Evolutionary conservation across 768 basidiomycete genomes (phyloP).

Genomic region (Trichaptum fuscoviolaceum): DNA sequence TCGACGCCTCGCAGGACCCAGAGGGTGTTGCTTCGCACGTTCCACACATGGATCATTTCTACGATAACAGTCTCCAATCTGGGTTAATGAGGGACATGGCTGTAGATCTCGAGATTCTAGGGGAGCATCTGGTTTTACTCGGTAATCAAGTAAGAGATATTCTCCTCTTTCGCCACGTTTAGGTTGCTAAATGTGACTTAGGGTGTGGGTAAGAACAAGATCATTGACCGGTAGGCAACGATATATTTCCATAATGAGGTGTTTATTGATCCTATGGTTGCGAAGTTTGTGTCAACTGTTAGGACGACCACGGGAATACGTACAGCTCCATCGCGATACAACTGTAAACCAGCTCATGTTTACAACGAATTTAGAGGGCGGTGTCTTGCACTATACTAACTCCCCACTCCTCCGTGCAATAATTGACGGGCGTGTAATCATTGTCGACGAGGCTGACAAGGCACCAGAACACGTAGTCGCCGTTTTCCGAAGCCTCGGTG

Average conservation of each 20-base stretch:
- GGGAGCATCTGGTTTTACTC: slow-evolving; percentile 59
- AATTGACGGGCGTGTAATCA: slow-evolving; percentile 54
- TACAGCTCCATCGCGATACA: slow-evolving; percentile 65
- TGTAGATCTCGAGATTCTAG: slow-evolving; percentile 53
- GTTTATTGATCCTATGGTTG: not conserved
- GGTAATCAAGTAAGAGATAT: slow-evolving; percentile 52
- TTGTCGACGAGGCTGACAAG: slow-evolving; percentile 71
- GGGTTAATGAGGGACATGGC: slow-evolving; percentile 63
- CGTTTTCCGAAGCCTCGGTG: slow-evolving; percentile 63
- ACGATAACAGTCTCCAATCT: slow-evolving; percentile 64
- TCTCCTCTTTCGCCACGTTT: not conserved
- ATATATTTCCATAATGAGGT: not conserved
- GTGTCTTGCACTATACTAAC: slow-evolving; percentile 55
- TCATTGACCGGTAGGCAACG: slow-evolving; percentile 48
- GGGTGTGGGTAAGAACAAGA: slow-evolving; percentile 71
- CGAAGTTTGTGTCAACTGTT: slow-evolving; percentile 55
- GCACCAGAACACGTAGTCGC: slow-evolving; percentile 71
- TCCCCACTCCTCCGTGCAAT: slow-evolving; percentile 65
- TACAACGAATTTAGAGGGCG: slow-evolving; percentile 53
- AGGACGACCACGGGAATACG: slow-evolving; percentile 59
- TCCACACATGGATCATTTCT: slow-evolving; percentile 66
- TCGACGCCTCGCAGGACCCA: slow-evolving; percentile 43
- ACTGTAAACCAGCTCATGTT: slow-evolving; percentile 71
- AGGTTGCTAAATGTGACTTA: slow-evolving; percentile 16
- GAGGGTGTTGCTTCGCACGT: slow-evolving; percentile 54